Base-by-base conservation (phyloP, 257 asterid genomes). In the Petunia axillaris region DNA sequence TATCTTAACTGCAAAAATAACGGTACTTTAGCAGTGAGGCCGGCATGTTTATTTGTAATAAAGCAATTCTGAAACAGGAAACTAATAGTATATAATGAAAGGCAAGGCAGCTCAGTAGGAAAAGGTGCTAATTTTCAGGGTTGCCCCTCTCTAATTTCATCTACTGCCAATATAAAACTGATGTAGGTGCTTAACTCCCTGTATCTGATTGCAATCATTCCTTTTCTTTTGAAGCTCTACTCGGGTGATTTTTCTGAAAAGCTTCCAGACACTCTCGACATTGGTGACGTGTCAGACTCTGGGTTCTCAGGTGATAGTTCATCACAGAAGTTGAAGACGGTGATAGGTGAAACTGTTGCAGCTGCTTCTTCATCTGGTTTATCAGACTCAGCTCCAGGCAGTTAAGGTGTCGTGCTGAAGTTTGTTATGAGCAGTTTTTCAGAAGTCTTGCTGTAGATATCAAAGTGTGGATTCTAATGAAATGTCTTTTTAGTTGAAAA, bases 231-330 rank as follows among this genome's bases (percentile, higher is more conserved):
- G 67, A 88, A 89, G 92, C 67, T 80, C 64, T 16, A 77, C 80
- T 82, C 88, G 37, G 85, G 76, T 71, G 97, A 88, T 82, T 82
- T 85, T 64, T 83, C 87, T 15, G 86, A 89, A 80, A 90, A 86
- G 91, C 98, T 94, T 79, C 98, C 98, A 0, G 97, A 93, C 66
- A 83, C 90, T 53, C 84, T 93, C 84, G 96, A 94, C 90, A 93
- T 94, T 35, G 98, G 97, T 14, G 98, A 94, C 39, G 96, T 91
- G 84, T 88, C 96, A 9, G 97, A 90, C 76, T 65, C 82, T 6
- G 87, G 85, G 36, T 64, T 78, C 38, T 71, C 83, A 15, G 50
- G 68, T 9, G 84, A 82, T 65, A 37, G 63, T 38, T 37, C 85
- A 58, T 79, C 87, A 2, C 87, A 75, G 78, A 85, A 83, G 70